phyloP scores from a whole-genome alignment of 208 protist genomes.

The Acanthamoeba sp. region DNA sequence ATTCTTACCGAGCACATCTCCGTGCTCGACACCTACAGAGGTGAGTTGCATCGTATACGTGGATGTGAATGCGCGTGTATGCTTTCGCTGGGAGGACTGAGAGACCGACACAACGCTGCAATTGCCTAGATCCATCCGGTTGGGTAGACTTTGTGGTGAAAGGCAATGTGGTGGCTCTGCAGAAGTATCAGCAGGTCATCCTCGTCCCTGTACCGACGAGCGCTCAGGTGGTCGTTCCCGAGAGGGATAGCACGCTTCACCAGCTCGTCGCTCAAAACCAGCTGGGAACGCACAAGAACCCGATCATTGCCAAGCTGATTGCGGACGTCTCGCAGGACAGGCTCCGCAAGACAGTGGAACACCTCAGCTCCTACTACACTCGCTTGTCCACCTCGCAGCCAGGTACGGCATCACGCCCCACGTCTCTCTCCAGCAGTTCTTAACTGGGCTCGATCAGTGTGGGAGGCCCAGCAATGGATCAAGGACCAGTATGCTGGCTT shows the following conservation, averaged over 20 bases:
- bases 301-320: constrained; percentile 34
- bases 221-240: neutral
- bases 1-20: neutral
- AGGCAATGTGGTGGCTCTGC: neutral
- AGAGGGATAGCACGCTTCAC: neutral
- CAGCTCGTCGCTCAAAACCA: neutral
- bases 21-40: constrained; percentile 22
- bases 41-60: neutral
- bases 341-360: constrained; percentile 26
- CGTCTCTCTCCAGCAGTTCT: neutral
- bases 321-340: constrained; percentile 28
- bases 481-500: neutral
- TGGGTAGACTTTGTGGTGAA: constrained; percentile 18
- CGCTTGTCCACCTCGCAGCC: constrained; percentile 47
- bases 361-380: constrained; percentile 56
- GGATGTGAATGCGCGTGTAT: no score
- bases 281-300: neutral
- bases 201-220: neutral
- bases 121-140: constrained; percentile 1
- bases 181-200: neutral
- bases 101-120: no score
- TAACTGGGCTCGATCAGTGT: neutral
- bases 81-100: no score
- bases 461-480: constrained; percentile 46
- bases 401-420: neutral